Percentiles rank a stretch among this genome's conserved stretches.
phyloP scores from a whole-genome alignment of 345 rosid species.

The Hevea brasiliensis region DNA sequence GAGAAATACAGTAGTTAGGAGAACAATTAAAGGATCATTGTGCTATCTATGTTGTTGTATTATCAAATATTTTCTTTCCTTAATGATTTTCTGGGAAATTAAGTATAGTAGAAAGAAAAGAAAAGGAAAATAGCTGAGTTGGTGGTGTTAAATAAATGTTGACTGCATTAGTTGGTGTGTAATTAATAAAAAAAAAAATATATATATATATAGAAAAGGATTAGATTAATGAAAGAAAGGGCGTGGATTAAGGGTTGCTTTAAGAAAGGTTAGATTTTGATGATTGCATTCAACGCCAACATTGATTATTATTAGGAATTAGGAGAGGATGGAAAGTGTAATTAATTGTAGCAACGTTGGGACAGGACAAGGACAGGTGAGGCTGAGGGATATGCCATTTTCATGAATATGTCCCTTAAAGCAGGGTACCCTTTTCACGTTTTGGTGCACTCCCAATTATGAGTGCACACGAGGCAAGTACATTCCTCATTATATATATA shows the following conservation, averaged over 20 bases:
- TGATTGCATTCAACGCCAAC: conserved; percentile 16
- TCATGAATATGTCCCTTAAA: conserved; percentile 19
- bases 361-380: not conserved
- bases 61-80: too few species aligned
- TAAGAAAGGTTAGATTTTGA: conserved; percentile 1
- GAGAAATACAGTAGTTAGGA: too few species aligned
- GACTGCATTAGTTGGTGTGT: not conserved
- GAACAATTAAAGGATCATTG: too few species aligned
- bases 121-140: too few species aligned
- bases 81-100: too few species aligned
- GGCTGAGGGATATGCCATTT: not conserved
- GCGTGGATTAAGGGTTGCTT: conserved; percentile 20
- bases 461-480: conserved; percentile 10
- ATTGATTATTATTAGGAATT: not conserved
- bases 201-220: too few species aligned
- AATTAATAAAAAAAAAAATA: not conserved
- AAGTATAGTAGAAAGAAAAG: too few species aligned
- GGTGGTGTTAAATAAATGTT: too few species aligned
- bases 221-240: not conserved
- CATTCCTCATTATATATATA: not conserved
- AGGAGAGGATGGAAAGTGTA: too few species aligned
- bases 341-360: not conserved
- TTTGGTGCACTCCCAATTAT: conserved; percentile 12
- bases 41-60: too few species aligned
- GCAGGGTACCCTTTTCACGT: not conserved